Conservation (phyloP, 2,329 filamentous ascomycete species). For the Rugonectria rugulosa region DNA sequence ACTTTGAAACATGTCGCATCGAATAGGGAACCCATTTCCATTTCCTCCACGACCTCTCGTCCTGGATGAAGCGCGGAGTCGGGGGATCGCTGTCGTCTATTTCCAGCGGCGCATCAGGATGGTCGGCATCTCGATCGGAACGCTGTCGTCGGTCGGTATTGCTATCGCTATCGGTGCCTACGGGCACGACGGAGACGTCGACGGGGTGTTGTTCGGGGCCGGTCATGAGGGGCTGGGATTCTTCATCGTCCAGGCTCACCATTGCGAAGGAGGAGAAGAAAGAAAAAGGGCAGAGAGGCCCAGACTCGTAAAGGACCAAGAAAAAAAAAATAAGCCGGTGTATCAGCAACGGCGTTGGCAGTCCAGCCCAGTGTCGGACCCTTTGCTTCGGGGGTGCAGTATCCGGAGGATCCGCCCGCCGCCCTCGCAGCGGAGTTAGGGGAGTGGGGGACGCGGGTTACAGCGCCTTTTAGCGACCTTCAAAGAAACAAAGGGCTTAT, state of each 20-base stretch:
- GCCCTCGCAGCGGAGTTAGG: constrained; percentile 4
- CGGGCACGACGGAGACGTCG: constrained; percentile 38
- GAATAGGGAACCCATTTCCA: constrained; percentile 68
- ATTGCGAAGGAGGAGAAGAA: constrained; percentile 31
- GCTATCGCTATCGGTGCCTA: constrained; percentile 27
- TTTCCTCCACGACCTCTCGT: constrained; percentile 55
- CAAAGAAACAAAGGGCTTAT: constrained; percentile 1
- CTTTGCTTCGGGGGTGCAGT: neutral
- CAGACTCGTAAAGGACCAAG: neutral
- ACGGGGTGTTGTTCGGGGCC: constrained; percentile 40
- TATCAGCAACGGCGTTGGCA: constrained; percentile 19
- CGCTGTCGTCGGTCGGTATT: constrained; percentile 22
- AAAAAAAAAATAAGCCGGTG: constrained; percentile 2
- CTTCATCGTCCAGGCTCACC: constrained; percentile 43
- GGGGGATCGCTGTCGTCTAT: constrained; percentile 53
- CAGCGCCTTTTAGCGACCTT: no score
- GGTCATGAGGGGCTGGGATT: constrained; percentile 51
- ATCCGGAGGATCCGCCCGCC: constrained; percentile 17
- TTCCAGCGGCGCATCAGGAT: constrained; percentile 54
- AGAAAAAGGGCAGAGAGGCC: neutral
- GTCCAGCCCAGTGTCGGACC: neutral
- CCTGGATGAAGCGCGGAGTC: constrained; percentile 68
- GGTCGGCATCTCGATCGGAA: constrained; percentile 34
- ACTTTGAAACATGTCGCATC: constrained; percentile 54
- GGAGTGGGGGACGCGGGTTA: constrained; percentile 1